These are phyloP conservation scores for Arabidopsis hybrid DNA, from an alignment of 441 rosid genomes.

Conservation along the genomic window DNA sequence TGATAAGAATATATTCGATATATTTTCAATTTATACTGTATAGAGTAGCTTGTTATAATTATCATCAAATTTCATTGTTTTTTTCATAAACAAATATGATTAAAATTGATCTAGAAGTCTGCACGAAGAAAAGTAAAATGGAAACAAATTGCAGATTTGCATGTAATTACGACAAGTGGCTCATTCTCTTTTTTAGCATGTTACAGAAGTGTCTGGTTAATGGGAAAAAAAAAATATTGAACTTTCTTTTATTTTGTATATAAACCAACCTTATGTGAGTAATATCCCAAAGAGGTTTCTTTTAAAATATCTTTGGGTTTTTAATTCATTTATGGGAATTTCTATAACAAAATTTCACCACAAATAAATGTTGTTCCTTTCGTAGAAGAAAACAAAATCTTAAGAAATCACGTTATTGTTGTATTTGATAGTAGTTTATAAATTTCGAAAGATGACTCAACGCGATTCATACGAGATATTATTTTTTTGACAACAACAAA, in stretches of 20 bases:
- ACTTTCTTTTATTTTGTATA: background rate
- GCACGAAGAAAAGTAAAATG: background rate
- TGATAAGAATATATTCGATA: background rate
- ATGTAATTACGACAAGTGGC: conserved; percentile 15
- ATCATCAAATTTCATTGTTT: conserved; percentile 7
- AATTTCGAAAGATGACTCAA: conserved; percentile 7
- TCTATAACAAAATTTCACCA: background rate
- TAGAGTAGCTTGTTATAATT: conserved; percentile 15
- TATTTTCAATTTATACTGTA: background rate
- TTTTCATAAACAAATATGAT: background rate
- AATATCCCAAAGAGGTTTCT: background rate
- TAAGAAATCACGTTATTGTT: conserved; percentile 1
- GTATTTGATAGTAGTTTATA: conserved; percentile 15
- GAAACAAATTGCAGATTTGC: background rate
- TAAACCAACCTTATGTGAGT: background rate
- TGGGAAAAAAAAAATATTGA: background rate
- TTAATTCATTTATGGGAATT: background rate
- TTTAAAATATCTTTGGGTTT: background rate
- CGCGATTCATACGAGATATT: background rate
- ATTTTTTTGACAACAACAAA: conserved; percentile 8
- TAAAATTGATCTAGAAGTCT: background rate
- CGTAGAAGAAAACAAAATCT: conserved; percentile 22
- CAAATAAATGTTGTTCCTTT: background rate
- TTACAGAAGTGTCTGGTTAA: conserved; percentile 20
- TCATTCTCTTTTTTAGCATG: conserved; percentile 15